Percentiles rank a stretch among this genome's conserved stretches.
Conservation (phyloP, 2,329 filamentous ascomycete genomes). For the Clarireedia paspali region DNA sequence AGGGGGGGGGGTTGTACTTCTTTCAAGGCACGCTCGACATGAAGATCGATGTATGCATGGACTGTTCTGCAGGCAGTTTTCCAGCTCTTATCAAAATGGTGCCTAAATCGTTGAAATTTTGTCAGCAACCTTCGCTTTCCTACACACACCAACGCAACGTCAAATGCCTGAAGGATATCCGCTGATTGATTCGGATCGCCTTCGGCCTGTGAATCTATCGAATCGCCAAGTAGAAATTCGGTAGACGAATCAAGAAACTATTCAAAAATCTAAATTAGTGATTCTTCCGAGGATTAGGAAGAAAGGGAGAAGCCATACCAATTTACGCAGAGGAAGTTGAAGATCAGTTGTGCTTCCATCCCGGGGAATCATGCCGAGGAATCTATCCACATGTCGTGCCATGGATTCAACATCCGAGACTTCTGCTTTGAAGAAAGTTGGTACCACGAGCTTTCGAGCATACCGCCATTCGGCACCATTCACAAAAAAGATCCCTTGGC, state of each 20-base stretch:
- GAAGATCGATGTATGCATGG: conserved; percentile 2
- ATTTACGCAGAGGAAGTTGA: background rate
- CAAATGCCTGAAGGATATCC: background rate
- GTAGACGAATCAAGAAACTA: conserved; percentile 4
- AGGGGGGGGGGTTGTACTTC: background rate
- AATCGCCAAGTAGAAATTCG: background rate
- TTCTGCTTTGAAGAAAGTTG: background rate
- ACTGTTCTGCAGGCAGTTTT: conserved; percentile 1
- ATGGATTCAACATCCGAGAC: conserved; percentile 7
- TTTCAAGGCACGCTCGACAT: background rate
- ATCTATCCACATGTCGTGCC: background rate
- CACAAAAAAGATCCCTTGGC: background rate
- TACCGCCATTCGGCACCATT: conserved; percentile 5
- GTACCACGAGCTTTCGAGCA: background rate
- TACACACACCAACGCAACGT: background rate
- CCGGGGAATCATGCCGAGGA: background rate
- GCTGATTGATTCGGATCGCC: background rate
- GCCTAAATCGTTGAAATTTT: background rate
- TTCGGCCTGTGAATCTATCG: background rate
- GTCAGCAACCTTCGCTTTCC: conserved; percentile 2
- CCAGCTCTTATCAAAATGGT: conserved; percentile 1
- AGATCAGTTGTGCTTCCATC: conserved; percentile 7
- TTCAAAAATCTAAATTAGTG: background rate
- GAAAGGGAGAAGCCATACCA: background rate
- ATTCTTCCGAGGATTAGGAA: background rate